phyloP scores from a whole-genome alignment of 441 rosid genomes.

The Euphorbia celastroides region DNA sequence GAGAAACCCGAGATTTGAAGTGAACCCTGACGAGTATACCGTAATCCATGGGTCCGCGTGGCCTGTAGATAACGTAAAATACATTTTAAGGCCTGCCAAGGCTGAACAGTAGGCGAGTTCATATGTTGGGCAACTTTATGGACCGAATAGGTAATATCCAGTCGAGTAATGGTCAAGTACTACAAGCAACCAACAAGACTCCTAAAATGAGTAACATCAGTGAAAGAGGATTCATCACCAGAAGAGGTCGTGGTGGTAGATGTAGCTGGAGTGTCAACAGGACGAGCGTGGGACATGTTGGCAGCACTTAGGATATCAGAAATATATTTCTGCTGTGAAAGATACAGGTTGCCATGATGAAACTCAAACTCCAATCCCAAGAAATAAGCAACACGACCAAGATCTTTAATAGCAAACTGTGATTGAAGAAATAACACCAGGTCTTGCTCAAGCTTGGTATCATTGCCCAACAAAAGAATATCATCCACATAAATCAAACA shows the following conservation, averaged over 20 bases:
- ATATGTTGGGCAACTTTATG: not conserved
- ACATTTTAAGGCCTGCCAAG: not conserved
- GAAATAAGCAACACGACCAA: not conserved
- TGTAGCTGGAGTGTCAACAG: not conserved
- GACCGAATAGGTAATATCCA: not conserved
- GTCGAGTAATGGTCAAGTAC: not conserved
- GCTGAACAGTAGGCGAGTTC: not conserved
- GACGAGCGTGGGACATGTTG: not conserved
- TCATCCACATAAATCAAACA: not conserved
- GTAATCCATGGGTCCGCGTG: not conserved
- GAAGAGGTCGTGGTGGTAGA: too few species aligned
- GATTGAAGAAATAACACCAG: not conserved
- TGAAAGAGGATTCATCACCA: too few species aligned
- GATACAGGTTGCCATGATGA: too few species aligned
- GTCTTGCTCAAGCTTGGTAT: not conserved
- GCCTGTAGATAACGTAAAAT: not conserved
- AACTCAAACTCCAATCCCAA: not conserved
- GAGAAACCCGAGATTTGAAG: not conserved
- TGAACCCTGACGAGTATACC: not conserved
- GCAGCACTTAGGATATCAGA: not conserved
- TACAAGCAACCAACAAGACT: not conserved
- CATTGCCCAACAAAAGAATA: not conserved
- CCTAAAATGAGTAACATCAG: not conserved
- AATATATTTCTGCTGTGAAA: not conserved
- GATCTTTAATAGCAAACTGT: too few species aligned